Evolutionary conservation across 1,284 basidiomycete species (phyloP).

Genomic region (Heimioporus retisporus): DNA sequence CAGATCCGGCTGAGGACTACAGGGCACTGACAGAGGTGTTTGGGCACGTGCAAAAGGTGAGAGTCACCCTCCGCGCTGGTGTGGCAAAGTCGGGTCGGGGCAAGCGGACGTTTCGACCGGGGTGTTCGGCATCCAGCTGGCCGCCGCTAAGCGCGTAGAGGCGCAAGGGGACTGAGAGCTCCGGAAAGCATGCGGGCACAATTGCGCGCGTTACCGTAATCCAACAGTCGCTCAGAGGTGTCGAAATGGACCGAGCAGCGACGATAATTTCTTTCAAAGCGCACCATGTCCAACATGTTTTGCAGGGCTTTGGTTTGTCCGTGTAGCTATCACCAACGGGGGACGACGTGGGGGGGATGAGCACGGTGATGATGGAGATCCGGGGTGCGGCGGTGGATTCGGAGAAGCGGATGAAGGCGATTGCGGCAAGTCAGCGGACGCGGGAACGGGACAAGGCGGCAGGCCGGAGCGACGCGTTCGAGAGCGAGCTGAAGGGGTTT

Average conservation of each 20-base stretch:
- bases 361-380: slow-evolving; percentile 87
- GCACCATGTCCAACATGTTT: too few relatives aligned
- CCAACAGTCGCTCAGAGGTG: too few relatives aligned
- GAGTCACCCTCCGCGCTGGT: slow-evolving; percentile 74
- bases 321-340: too few relatives aligned
- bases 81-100: neutral
- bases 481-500: slow-evolving; percentile 80
- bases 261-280: too few relatives aligned
- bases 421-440: slow-evolving; percentile 86
- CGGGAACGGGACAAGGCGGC: slow-evolving; percentile 78
- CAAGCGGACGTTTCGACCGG: too few relatives aligned
- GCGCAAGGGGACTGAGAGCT: too few relatives aligned
- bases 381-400: slow-evolving; percentile 86
- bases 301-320: too few relatives aligned
- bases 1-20: slow-evolving; percentile 92
- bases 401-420: slow-evolving; percentile 87
- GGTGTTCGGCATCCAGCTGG: too few relatives aligned
- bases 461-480: slow-evolving; percentile 49
- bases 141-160: too few relatives aligned
- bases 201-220: too few relatives aligned
- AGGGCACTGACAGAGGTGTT: slow-evolving; percentile 89
- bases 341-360: slow-evolving; percentile 54
- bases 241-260: too few relatives aligned
- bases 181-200: too few relatives aligned
- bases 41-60: slow-evolving; percentile 90